Conservation (phyloP, 352 stramenopile species). For the Discostella stelligera region DNA sequence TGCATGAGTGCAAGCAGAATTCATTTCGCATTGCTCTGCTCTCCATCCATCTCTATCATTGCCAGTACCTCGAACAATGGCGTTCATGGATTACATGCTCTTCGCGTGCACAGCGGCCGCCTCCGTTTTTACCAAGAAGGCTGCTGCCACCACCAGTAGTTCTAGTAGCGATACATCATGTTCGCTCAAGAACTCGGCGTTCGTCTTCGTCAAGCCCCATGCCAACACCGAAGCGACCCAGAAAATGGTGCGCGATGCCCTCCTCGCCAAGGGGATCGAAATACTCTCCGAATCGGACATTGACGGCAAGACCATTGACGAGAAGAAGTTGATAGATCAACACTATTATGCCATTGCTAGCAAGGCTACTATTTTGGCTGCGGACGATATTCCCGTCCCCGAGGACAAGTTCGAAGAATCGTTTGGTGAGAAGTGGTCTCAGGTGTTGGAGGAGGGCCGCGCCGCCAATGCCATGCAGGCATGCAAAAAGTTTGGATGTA, state of each 20-base stretch:
- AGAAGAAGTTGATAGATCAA: constrained; percentile 85
- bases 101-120: constrained; percentile 43
- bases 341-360: constrained; percentile 87
- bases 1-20: no score
- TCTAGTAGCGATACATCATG: constrained; percentile 24
- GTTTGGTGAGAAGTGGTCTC: constrained; percentile 82
- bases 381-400: constrained; percentile 81
- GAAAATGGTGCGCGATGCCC: constrained; percentile 71
- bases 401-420: constrained; percentile 80
- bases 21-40: no score
- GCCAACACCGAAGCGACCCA: constrained; percentile 80
- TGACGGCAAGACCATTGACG: constrained; percentile 77
- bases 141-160: constrained; percentile 5
- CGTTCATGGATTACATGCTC: constrained; percentile 46
- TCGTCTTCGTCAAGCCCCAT: constrained; percentile 88
- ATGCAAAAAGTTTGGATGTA: constrained; percentile 78
- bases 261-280: constrained; percentile 66
- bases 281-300: constrained; percentile 80
- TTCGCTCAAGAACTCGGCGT: constrained; percentile 78
- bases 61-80: constrained; percentile 1
- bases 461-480: constrained; percentile 83
- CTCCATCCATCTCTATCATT: no score
- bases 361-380: constrained; percentile 83
- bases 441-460: constrained; percentile 74
- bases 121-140: constrained; percentile 42